phyloP scores from a whole-genome alignment of 768 basidiomycete species.

The Boletales sp. region DNA sequence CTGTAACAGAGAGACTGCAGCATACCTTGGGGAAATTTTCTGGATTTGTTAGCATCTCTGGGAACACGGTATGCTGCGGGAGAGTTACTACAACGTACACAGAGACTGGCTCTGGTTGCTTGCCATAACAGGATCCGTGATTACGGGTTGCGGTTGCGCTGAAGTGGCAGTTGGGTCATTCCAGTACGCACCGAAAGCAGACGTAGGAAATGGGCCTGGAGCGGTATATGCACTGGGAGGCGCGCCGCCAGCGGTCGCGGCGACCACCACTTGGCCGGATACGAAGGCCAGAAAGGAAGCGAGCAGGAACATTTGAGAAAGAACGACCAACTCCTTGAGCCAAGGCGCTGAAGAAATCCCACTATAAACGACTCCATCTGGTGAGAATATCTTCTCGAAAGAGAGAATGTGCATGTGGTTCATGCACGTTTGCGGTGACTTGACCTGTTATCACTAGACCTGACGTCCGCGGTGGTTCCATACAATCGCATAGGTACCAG shows the following conservation, averaged over 20 bases:
- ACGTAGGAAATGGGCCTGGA: slow-evolving; percentile 59
- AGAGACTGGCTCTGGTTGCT: slow-evolving; percentile 8
- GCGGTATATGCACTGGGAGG: slow-evolving; percentile 45
- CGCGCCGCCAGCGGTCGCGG: background rate
- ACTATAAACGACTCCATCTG: background rate
- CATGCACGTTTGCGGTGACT: slow-evolving; percentile 3
- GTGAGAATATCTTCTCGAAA: background rate
- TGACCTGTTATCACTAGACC: background rate
- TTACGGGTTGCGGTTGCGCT: slow-evolving; percentile 64
- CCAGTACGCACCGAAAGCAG: slow-evolving; percentile 56
- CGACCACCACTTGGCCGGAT: background rate
- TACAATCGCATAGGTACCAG: background rate
- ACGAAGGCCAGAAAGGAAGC: background rate
- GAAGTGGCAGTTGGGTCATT: slow-evolving; percentile 68
- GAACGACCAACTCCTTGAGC: no score
- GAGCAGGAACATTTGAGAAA: background rate
- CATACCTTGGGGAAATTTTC: slow-evolving; percentile 47
- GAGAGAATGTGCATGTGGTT: background rate
- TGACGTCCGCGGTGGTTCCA: background rate
- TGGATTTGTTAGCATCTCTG: slow-evolving; percentile 56
- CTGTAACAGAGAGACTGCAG: background rate
- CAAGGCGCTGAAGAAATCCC: background rate
- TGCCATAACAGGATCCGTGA: slow-evolving; percentile 65
- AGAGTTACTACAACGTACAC: background rate
- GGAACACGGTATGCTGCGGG: slow-evolving; percentile 50